Percentiles rank a stretch among this genome's conserved stretches.
phyloP scores from a whole-genome alignment of 2,329 filamentous ascomycete genomes.

The Clathrospora elynae region DNA sequence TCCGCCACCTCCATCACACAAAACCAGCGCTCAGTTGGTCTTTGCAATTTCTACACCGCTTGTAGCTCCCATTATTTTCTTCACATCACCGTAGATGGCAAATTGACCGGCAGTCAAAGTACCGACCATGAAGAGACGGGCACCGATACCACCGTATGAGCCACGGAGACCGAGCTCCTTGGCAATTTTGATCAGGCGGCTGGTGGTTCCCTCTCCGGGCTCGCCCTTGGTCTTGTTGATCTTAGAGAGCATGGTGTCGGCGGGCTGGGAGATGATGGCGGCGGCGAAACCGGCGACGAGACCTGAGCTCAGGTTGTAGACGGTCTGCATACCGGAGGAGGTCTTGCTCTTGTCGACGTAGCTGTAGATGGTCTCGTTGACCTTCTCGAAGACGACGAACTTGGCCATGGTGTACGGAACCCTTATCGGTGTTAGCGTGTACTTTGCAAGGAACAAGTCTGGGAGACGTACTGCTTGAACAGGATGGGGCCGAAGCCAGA shows the following conservation, averaged over 20 bases:
- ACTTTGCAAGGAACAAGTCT: neutral
- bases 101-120: constrained; percentile 70
- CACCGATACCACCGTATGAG: constrained; percentile 79
- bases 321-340: constrained; percentile 72
- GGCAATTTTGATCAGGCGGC: constrained; percentile 83
- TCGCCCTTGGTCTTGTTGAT: constrained; percentile 94
- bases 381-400: constrained; percentile 93
- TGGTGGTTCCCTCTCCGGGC: constrained; percentile 81
- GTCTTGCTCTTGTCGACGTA: constrained; percentile 71
- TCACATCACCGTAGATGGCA: constrained; percentile 73
- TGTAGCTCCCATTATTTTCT: constrained; percentile 63
- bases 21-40: constrained; percentile 19
- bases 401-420: constrained; percentile 94
- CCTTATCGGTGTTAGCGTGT: constrained; percentile 53
- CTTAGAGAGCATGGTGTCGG: constrained; percentile 92
- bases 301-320: constrained; percentile 83
- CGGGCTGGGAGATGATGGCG: constrained; percentile 84
- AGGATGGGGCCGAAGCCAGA: constrained; percentile 74
- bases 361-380: constrained; percentile 73
- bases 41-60: constrained; percentile 60
- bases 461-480: constrained; percentile 49
- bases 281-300: constrained; percentile 86
- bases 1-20: constrained; percentile 10
- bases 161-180: constrained; percentile 82
- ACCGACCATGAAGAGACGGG: constrained; percentile 72